phyloP scores from a whole-genome alignment of 2,329 filamentous ascomycete species.

The Ascochyta koolunga region DNA sequence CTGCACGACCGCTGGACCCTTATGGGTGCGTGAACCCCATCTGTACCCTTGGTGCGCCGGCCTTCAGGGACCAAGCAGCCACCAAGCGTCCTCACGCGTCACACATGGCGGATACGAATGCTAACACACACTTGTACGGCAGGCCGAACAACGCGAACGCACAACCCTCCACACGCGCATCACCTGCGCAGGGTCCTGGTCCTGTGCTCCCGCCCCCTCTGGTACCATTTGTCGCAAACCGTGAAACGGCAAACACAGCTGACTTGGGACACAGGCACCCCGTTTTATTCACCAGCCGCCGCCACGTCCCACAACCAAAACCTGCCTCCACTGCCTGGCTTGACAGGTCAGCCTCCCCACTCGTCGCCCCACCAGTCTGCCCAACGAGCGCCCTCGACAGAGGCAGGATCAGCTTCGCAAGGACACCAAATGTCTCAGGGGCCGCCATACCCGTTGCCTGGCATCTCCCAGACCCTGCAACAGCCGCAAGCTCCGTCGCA shows the following conservation, averaged over 20 bases:
- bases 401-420: slow-evolving; percentile 44
- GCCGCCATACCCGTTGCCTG: slow-evolving; percentile 52
- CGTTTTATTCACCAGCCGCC: slow-evolving; percentile 51
- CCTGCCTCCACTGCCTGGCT: slow-evolving; percentile 52
- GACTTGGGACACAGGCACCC: slow-evolving; percentile 33
- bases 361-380: slow-evolving; percentile 45
- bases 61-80: slow-evolving; percentile 25
- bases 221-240: slow-evolving; percentile 36
- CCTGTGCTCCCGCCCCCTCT: slow-evolving; percentile 49
- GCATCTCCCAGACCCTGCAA: slow-evolving; percentile 52
- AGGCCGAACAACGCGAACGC: slow-evolving; percentile 42
- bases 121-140: slow-evolving; percentile 25
- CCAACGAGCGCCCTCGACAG: slow-evolving; percentile 46
- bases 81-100: slow-evolving; percentile 16
- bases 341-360: slow-evolving; percentile 54
- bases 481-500: slow-evolving; percentile 45
- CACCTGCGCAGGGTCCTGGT: slow-evolving; percentile 44
- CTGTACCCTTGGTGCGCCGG: slow-evolving; percentile 12
- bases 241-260: slow-evolving; percentile 20
- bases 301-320: slow-evolving; percentile 48
- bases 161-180: slow-evolving; percentile 43
- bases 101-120: slow-evolving; percentile 17
- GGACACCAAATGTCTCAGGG: slow-evolving; percentile 43
- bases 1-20: slow-evolving; percentile 41
- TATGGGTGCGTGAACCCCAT: slow-evolving; percentile 42